A percentile compares a stretch with the other conserved stretches of the same genome.
Evolutionary conservation across 2,329 filamentous ascomycete species (phyloP).

Genomic region (Neoscytalidium dimidiatum): DNA sequence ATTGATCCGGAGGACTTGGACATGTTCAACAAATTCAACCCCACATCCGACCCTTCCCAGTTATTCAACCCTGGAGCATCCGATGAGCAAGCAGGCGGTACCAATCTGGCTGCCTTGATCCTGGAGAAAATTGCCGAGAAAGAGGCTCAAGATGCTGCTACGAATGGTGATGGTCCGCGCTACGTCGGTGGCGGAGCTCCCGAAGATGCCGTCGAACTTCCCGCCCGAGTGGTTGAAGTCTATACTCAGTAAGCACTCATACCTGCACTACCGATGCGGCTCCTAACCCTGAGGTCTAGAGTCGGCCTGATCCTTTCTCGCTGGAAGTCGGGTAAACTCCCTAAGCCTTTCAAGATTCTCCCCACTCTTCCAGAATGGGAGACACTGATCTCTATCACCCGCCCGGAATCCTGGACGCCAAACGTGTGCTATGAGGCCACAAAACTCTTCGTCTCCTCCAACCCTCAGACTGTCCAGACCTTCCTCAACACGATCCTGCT

Average conservation of each 20-base stretch:
- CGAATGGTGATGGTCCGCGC: constrained; percentile 34
- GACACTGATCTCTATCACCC: constrained; percentile 80
- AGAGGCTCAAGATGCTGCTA: constrained; percentile 59
- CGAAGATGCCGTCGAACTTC: constrained; percentile 83
- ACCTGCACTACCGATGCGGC: constrained; percentile 1
- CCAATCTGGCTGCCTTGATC: constrained; percentile 90
- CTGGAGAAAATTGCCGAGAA: constrained; percentile 91
- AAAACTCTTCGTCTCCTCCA: constrained; percentile 85
- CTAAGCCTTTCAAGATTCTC: constrained; percentile 96
- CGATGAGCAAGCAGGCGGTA: constrained; percentile 46
- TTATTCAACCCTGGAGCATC: constrained; percentile 55
- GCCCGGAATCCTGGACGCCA: constrained; percentile 74
- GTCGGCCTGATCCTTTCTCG: constrained; percentile 85
- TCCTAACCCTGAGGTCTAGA: constrained; percentile 43
- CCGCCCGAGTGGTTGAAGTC: constrained; percentile 89
- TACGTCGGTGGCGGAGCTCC: constrained; percentile 57
- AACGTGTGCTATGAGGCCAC: constrained; percentile 88
- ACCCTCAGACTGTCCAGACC: constrained; percentile 75
- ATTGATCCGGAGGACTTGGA: constrained; percentile 87
- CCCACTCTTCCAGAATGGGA: constrained; percentile 92
- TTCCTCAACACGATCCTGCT: constrained; percentile 88
- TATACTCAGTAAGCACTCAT: constrained; percentile 70
- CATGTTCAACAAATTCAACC: constrained; percentile 88
- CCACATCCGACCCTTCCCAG: constrained; percentile 69
- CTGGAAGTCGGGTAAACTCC: constrained; percentile 94